These are phyloP conservation scores for Tanacetum coccineum DNA, from an alignment of 129 eudicot genomes.

Conservation along the genomic window DNA sequence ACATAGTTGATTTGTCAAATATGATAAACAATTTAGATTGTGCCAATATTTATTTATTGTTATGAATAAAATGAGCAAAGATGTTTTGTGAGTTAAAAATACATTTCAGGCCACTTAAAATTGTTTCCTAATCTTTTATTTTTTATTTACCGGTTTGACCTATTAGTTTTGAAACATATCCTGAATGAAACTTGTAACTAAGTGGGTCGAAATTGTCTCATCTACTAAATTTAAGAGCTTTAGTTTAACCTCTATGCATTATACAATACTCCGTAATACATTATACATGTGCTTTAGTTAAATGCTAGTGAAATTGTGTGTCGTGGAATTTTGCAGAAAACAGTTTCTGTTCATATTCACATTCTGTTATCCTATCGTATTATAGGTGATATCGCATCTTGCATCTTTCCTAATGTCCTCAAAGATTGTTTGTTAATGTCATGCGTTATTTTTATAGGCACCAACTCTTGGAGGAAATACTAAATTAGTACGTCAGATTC, in stretches of 20 bases:
- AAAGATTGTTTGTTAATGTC: conserved; percentile 12
- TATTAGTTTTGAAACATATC: not conserved
- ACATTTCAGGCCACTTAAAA: not conserved
- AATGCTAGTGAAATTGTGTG: too few relatives aligned
- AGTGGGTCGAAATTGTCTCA: not conserved
- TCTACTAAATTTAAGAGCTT: not conserved
- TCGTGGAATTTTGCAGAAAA: too few relatives aligned
- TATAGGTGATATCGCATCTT: not conserved
- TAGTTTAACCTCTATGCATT: too few relatives aligned
- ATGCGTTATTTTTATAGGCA: conserved; percentile 24
- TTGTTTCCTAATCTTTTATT: too few relatives aligned
- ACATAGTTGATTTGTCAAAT: too few relatives aligned
- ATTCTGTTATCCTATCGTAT: too few relatives aligned
- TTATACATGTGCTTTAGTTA: too few relatives aligned
- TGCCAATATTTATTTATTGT: too few relatives aligned
- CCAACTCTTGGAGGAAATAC: conserved; percentile 30
- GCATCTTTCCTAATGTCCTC: not conserved
- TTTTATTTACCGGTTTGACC: not conserved
- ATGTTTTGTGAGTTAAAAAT: not conserved
- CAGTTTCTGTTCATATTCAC: too few relatives aligned
- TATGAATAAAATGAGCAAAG: not conserved
- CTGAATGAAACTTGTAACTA: not conserved
- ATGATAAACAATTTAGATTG: too few relatives aligned
- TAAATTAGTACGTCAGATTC: conserved; percentile 21
- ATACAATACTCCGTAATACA: too few relatives aligned